Percentiles rank a stretch among this genome's conserved stretches.
Evolutionary conservation across 306 rosid genomes (phyloP).

Genomic region (Canavalia gladiata): DNA sequence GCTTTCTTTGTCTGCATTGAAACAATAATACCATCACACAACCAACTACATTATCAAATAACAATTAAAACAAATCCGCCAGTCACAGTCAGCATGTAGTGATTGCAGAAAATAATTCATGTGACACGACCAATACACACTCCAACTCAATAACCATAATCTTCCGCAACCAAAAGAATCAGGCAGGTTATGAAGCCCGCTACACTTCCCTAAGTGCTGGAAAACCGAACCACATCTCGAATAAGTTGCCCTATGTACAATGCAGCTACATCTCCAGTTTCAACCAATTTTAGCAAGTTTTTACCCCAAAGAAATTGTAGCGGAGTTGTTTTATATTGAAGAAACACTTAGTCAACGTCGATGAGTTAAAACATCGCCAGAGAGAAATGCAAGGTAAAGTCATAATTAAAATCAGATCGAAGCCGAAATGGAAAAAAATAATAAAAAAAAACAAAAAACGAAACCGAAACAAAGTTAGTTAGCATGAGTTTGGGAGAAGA

Average conservation of each 20-base stretch:
- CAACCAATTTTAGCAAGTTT: constrained; percentile 48
- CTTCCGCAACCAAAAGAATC: background rate
- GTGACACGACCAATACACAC: constrained; percentile 2
- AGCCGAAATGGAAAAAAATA: background rate
- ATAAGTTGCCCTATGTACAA: constrained; percentile 39
- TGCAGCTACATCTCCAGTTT: constrained; percentile 50
- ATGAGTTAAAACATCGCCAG: constrained; percentile 5
- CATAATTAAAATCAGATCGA: constrained; percentile 30
- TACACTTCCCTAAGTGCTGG: constrained; percentile 12
- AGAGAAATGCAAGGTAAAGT: background rate
- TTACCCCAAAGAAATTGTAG: background rate
- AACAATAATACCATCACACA: constrained; percentile 23
- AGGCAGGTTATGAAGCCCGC: background rate
- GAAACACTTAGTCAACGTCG: background rate
- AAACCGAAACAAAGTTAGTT: background rate
- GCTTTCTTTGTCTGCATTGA: constrained; percentile 54
- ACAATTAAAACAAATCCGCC: background rate
- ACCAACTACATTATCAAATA: background rate
- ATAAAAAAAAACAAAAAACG: background rate
- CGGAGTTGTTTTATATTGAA: background rate
- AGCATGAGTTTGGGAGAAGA: background rate
- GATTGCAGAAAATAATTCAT: background rate
- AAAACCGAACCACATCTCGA: constrained; percentile 8
- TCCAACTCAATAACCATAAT: background rate
- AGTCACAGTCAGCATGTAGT: background rate